Evolutionary conservation across 352 stramenopile species (phyloP).

Genomic region (Globisporangium echinulatum): DNA sequence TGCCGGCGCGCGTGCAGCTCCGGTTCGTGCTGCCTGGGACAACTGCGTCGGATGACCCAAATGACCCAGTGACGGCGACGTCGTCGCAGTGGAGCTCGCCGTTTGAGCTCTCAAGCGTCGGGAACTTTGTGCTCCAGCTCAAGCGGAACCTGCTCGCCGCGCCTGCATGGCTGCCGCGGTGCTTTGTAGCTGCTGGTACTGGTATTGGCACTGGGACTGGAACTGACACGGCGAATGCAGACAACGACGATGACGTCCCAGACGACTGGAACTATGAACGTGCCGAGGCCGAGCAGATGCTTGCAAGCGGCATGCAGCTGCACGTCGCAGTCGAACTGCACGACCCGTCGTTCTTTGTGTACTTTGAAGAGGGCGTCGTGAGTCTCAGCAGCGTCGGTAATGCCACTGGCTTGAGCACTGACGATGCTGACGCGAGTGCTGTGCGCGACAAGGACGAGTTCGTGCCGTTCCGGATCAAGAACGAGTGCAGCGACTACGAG

Average conservation of each 20-base stretch:
- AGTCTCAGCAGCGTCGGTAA: not conserved
- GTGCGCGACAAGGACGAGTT: slow-evolving; percentile 52
- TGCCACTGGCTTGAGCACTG: not conserved
- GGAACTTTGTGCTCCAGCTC: slow-evolving; percentile 74
- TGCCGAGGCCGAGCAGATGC: slow-evolving; percentile 26
- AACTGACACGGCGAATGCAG: not conserved
- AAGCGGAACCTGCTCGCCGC: slow-evolving; percentile 47
- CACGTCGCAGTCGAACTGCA: slow-evolving; percentile 76
- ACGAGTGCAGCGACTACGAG: slow-evolving; percentile 73
- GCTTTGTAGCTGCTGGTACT: slow-evolving; percentile 26
- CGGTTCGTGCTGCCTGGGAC: slow-evolving; percentile 47
- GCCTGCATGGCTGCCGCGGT: slow-evolving; percentile 29
- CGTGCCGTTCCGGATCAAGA: slow-evolving; percentile 76
- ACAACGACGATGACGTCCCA: slow-evolving; percentile 20
- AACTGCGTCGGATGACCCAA: not conserved
- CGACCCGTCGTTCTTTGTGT: slow-evolving; percentile 68
- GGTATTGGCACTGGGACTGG: too few species aligned
- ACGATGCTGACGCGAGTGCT: not conserved
- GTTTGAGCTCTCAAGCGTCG: slow-evolving; percentile 74
- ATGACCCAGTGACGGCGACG: not conserved
- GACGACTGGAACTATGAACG: slow-evolving; percentile 18
- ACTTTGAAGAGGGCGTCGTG: slow-evolving; percentile 38
- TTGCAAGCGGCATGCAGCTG: slow-evolving; percentile 39
- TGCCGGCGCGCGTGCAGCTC: slow-evolving; percentile 64
- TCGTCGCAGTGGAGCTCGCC: slow-evolving; percentile 71